Evolutionary conservation across 768 basidiomycete species (phyloP).

Genomic region (Russula brevipes): DNA sequence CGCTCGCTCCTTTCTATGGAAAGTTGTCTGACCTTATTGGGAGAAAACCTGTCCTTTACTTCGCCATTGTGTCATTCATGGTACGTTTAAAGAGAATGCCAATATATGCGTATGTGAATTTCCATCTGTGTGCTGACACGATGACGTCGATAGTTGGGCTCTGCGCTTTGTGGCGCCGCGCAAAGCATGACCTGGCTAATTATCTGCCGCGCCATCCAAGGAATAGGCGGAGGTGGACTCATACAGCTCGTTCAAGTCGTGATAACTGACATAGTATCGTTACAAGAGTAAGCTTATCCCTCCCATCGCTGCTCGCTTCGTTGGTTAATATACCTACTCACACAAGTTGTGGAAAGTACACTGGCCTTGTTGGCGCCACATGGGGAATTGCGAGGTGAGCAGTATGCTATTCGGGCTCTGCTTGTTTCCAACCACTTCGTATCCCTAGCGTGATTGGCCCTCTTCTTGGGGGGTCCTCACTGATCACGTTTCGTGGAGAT

Average conservation of each 20-base stretch:
- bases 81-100: constrained; percentile 36
- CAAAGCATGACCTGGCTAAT: constrained; percentile 77
- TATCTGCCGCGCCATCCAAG: constrained; percentile 71
- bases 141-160: constrained; percentile 51
- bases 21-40: constrained; percentile 65
- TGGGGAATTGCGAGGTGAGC: constrained; percentile 62
- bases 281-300: constrained; percentile 54
- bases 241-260: constrained; percentile 73
- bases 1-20: constrained; percentile 69
- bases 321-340: background rate
- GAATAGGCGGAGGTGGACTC: constrained; percentile 79
- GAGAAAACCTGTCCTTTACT: constrained; percentile 66
- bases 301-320: background rate
- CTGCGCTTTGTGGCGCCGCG: constrained; percentile 76
- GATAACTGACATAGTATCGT: constrained; percentile 76
- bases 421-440: background rate
- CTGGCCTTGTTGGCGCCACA: constrained; percentile 67
- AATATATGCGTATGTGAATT: background rate
- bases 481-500: constrained; percentile 74
- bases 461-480: constrained; percentile 76
- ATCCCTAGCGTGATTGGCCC: constrained; percentile 59
- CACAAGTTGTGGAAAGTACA: constrained; percentile 67
- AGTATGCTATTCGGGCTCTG: background rate
- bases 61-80: constrained; percentile 62
- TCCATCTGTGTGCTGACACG: background rate